Evolutionary conservation across 2,329 filamentous ascomycete genomes (phyloP), one percentile per base, ranked within the genome.

Genomic region (Fusarium equiseti): DNA sequence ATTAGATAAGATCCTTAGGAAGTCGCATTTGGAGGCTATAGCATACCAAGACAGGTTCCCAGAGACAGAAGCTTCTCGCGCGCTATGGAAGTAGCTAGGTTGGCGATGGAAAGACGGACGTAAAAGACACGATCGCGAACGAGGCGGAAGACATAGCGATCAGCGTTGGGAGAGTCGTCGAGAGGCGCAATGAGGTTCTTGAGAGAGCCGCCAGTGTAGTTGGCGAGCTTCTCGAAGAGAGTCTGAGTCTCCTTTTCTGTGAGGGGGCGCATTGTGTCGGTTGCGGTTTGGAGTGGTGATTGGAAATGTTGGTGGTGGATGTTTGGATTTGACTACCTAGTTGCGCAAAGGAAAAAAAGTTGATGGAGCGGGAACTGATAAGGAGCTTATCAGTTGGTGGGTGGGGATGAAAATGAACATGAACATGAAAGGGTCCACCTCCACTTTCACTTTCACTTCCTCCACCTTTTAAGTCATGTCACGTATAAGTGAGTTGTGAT

Each of bases 191-290:
- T 94, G 73, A 98, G 88, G 81, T 94, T 90, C 81, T 94, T 95
- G 74, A 98, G 88, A 20, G 92, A 95, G 76, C 88, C 89, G 73
- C 95, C 94, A 26, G 93, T 96, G 85, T 98, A 99, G 81, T 94
- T 93, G 63, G 96, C 96, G 43, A 99, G 89, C 85, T 98, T 97
- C 75, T 91, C 89, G 82, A 98, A 97, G 76, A 98, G 89, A 3
- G 92, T 92, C 80, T 92, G 89, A 63, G 91, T 92, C 83, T 94
- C 92, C 77, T 85, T 82, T 80, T 94, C 94, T 60, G 94, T 96
- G 73, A 97, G 89, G 55, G 91, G 89, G 59, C 94, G 89, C 93
- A 97, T 97, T 49, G 76, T 88, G 74, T 58, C 52, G 55, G 43
- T 52, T 52, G 49, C 20, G 32, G n/a, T 35, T 13, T 49, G 26